Evolutionary conservation across 352 stramenopile species (phyloP).

Genomic region (Phytopythium delawarense): DNA sequence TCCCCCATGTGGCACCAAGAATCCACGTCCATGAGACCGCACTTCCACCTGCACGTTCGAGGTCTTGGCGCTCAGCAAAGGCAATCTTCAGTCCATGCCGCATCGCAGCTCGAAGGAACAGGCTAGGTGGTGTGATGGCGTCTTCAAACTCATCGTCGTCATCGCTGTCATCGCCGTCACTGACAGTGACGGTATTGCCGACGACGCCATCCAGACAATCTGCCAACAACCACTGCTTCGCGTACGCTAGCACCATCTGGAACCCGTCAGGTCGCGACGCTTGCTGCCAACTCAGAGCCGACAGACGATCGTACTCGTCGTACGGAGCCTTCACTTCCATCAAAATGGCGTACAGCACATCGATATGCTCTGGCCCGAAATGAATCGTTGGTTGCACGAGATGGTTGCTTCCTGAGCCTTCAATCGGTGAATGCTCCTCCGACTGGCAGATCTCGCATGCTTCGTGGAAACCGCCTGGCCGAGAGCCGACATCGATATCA

Average conservation of each 20-base stretch:
- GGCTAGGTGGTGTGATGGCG: constrained; percentile 78
- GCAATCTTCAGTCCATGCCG: constrained; percentile 43
- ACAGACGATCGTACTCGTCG: constrained; percentile 76
- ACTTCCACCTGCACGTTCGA: constrained; percentile 10
- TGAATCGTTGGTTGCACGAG: constrained; percentile 52
- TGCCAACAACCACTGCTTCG: constrained; percentile 80
- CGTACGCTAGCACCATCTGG: constrained; percentile 79
- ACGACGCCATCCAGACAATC: constrained; percentile 71
- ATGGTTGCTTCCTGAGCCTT: constrained; percentile 1
- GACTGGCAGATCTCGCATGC: constrained; percentile 35
- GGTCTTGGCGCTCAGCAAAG: constrained; percentile 26
- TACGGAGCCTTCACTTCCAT: constrained; percentile 86
- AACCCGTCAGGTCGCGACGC: constrained; percentile 79
- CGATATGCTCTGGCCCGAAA: constrained; percentile 72
- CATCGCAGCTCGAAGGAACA: constrained; percentile 51
- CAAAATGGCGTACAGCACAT: constrained; percentile 83
- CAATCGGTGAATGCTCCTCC: background rate
- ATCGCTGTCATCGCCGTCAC: constrained; percentile 53
- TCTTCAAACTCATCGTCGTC: constrained; percentile 87
- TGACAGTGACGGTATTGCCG: constrained; percentile 35
- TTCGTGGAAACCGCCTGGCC: constrained; percentile 17
- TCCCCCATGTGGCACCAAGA: constrained; percentile 38
- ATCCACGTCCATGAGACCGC: constrained; percentile 52
- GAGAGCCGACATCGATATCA: constrained; percentile 55
- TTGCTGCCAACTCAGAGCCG: constrained; percentile 66